These are phyloP conservation scores for Monosporascus sp. DNA, from an alignment of 2,329 filamentous ascomycete species.

Conservation along the genomic window DNA sequence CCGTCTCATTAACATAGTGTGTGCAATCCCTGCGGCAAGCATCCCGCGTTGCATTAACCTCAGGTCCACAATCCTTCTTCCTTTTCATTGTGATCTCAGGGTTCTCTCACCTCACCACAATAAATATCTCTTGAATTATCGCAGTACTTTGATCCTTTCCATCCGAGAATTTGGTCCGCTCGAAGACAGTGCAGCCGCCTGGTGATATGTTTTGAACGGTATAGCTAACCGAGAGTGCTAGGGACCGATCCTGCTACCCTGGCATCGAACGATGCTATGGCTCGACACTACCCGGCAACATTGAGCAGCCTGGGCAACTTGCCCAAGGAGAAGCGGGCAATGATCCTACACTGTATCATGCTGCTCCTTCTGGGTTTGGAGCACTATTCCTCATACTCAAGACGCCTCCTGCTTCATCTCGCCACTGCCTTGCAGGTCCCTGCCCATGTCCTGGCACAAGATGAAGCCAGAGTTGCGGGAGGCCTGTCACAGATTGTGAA, in stretches of 20 bases:
- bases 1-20: slow-evolving; percentile 10
- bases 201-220: slow-evolving; percentile 21
- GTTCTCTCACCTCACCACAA: no score
- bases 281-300: slow-evolving; percentile 50
- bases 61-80: neutral
- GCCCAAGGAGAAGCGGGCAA: slow-evolving; percentile 53
- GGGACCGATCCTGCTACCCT: slow-evolving; percentile 29
- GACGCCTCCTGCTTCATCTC: slow-evolving; percentile 64
- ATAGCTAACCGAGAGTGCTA: slow-evolving; percentile 21
- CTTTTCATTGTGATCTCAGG: no score
- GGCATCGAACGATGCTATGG: slow-evolving; percentile 42
- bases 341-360: slow-evolving; percentile 67
- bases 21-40: neutral
- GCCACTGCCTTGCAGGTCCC: slow-evolving; percentile 67
- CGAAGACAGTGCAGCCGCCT: no score
- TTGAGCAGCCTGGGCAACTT: slow-evolving; percentile 56
- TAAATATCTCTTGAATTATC: no score
- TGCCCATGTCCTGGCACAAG: slow-evolving; percentile 56
- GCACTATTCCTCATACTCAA: slow-evolving; percentile 69
- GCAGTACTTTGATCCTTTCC: no score
- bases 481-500: slow-evolving; percentile 72
- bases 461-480: slow-evolving; percentile 70
- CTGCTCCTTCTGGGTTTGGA: slow-evolving; percentile 71
- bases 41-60: neutral
- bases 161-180: no score